Percentiles rank a stretch among this genome's conserved stretches.
Evolutionary conservation across 352 stramenopile species (phyloP).

Genomic region (Globisporangium cederbergense): DNA sequence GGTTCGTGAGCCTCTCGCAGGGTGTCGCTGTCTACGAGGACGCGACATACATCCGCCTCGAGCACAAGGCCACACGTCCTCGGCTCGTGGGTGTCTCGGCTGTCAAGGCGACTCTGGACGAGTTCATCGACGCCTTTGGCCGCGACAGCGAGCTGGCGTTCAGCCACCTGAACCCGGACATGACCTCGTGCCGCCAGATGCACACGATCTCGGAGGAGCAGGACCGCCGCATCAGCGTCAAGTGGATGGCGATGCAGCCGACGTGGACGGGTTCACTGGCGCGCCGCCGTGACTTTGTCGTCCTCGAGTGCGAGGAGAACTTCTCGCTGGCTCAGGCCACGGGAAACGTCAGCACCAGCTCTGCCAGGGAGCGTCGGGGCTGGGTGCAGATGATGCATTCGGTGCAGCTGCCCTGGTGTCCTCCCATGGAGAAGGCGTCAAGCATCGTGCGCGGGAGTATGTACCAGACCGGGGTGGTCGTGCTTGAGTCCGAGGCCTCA

Average conservation of each 20-base stretch:
- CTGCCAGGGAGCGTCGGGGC: slow-evolving; percentile 19
- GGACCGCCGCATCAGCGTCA: slow-evolving; percentile 28
- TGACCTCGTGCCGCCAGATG: slow-evolving; percentile 19
- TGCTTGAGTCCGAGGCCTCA: slow-evolving; percentile 24
- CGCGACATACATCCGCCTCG: slow-evolving; percentile 8
- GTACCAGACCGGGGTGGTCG: slow-evolving; percentile 36
- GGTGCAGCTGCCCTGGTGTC: slow-evolving; percentile 52
- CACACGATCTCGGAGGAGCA: slow-evolving; percentile 24
- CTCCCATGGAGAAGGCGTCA: slow-evolving; percentile 29
- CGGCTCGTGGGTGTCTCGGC: slow-evolving; percentile 15
- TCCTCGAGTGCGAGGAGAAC: slow-evolving; percentile 32
- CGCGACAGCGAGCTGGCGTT: neutral
- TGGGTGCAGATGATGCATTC: slow-evolving; percentile 61
- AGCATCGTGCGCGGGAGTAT: slow-evolving; percentile 32
- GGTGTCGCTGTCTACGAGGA: slow-evolving; percentile 16
- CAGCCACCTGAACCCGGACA: slow-evolving; percentile 12
- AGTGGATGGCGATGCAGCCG: slow-evolving; percentile 32
- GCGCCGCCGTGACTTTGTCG: slow-evolving; percentile 37
- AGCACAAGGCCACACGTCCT: neutral
- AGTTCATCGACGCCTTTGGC: slow-evolving; percentile 31
- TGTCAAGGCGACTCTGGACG: slow-evolving; percentile 25
- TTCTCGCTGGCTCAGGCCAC: slow-evolving; percentile 15
- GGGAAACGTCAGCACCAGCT: neutral
- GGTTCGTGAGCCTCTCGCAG: slow-evolving; percentile 11
- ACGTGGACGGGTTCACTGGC: slow-evolving; percentile 20